These are phyloP conservation scores for Ajuga reptans DNA, from an alignment of 305 asterid genomes.

Conservation along the genomic window DNA sequence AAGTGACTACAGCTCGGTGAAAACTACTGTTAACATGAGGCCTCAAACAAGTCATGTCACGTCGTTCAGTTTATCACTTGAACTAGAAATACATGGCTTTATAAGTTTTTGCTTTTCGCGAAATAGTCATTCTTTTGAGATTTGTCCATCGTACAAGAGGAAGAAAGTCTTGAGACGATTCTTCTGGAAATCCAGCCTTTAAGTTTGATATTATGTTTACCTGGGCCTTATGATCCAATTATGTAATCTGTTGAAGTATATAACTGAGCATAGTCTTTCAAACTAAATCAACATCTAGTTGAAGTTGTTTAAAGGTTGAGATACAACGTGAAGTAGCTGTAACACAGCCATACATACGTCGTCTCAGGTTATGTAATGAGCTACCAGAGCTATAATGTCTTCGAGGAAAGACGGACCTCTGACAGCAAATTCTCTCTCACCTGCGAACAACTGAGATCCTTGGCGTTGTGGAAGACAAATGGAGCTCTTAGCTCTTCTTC, in stretches of 20 bases:
- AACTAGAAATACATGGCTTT: background rate
- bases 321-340: background rate
- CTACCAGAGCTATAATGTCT: slow-evolving; percentile 19
- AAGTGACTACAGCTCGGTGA: background rate
- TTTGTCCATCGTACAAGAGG: background rate
- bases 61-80: background rate
- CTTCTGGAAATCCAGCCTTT: background rate
- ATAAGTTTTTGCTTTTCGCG: background rate
- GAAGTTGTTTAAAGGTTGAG: too few relatives aligned
- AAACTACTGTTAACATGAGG: background rate
- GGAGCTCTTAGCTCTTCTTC: background rate
- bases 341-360: background rate
- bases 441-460: background rate
- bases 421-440: background rate
- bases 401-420: background rate
- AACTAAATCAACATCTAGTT: too few relatives aligned
- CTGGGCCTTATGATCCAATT: background rate
- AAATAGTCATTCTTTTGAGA: background rate
- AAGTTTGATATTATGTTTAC: background rate
- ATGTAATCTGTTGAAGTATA: background rate
- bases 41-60: background rate
- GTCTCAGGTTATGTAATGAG: slow-evolving; percentile 38
- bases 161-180: background rate
- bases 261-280: too few relatives aligned
- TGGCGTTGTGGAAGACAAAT: slow-evolving; percentile 8